Evolutionary conservation across 1,284 basidiomycete species (phyloP), one percentile per base, ranked within the genome.

Genomic region (Melanopsichium pennsylvanicum): DNA sequence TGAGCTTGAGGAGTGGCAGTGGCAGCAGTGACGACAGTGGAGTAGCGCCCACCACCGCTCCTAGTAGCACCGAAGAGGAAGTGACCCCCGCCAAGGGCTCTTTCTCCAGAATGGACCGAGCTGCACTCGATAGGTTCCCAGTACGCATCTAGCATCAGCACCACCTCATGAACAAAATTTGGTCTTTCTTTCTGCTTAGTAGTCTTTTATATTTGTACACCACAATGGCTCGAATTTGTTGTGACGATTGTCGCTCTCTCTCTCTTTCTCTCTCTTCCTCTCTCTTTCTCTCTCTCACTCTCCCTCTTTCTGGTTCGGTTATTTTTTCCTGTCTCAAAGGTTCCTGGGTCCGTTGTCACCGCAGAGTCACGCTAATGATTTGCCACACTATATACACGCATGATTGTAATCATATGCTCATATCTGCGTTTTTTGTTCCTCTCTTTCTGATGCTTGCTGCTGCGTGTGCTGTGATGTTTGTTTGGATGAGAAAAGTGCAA

Each of bases 71-170:
- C 18, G 61, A 54, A 7, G 46, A 23, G 2, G 57, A 60, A 11
- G 51, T 42, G 2, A 34, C 45, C 5, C 4, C 16, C 5, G 40
- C 34, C 29, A 66, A 70, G 23, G 48, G 60, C 1, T 46, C 45
- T 2, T 64, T 70, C 29, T 54, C 52, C 4, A n/a, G 57, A 0
- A 57, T 57, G 40, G 67, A 66, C 25, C 40, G 67, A 5, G 67
- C 67, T 5, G 67, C 67, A 2, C 46, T 70, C 16, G 67, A 70
- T 38, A 43, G 61, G 9, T 70, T 70, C 46, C 57, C 52, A 21
- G 49, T 70, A 9, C 44, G 66, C 7, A 63, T 69, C 51, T 69
- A 22, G 43, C n/a, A n/a, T n/a, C n/a, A n/a, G n/a, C n/a, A n/a
- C n/a, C n/a, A n/a, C n/a, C n/a, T n/a, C n/a, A n/a, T n/a, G n/a